Conservation (phyloP, 192 early-diverging fungal species). For the Podila horticola region DNA sequence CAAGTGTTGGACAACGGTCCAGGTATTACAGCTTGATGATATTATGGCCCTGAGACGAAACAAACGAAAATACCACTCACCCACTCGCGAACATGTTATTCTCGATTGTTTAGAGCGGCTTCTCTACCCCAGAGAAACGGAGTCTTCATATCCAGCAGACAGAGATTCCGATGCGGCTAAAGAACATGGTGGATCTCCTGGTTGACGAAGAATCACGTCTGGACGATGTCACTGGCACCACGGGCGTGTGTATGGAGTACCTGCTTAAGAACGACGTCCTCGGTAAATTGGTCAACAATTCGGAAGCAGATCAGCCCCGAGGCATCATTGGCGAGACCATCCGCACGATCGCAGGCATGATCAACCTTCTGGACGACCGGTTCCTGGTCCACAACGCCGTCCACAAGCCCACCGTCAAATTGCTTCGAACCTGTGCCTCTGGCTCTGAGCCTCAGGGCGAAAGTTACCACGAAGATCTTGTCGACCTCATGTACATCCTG, state of each 20-base stretch:
- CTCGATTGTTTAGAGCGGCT: constrained; percentile 25
- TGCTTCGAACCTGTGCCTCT: constrained; percentile 76
- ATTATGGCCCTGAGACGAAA: no score
- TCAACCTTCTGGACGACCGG: constrained; percentile 87
- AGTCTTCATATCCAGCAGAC: constrained; percentile 72
- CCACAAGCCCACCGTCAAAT: constrained; percentile 83
- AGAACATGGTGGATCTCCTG: constrained; percentile 87
- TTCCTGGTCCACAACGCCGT: constrained; percentile 92
- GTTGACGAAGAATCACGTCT: constrained; percentile 86
- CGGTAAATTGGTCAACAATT: constrained; percentile 79
- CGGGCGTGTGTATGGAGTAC: constrained; percentile 90
- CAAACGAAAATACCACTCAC: no score
- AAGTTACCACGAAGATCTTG: constrained; percentile 68
- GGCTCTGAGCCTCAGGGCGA: constrained; percentile 59
- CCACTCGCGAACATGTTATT: background rate
- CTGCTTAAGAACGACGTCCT: constrained; percentile 87
- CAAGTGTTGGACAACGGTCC: constrained; percentile 74
- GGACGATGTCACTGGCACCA: constrained; percentile 71
- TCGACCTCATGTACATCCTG: constrained; percentile 81
- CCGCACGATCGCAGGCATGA: constrained; percentile 79
- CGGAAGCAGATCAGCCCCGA: constrained; percentile 79
- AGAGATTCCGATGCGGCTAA: constrained; percentile 78
- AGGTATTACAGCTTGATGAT: constrained; percentile 35
- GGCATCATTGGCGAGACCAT: constrained; percentile 86
- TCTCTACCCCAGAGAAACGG: constrained; percentile 42